Evolutionary conservation across 2,329 filamentous ascomycete genomes (phyloP).

Genomic region (Colletotrichum simmondsii): DNA sequence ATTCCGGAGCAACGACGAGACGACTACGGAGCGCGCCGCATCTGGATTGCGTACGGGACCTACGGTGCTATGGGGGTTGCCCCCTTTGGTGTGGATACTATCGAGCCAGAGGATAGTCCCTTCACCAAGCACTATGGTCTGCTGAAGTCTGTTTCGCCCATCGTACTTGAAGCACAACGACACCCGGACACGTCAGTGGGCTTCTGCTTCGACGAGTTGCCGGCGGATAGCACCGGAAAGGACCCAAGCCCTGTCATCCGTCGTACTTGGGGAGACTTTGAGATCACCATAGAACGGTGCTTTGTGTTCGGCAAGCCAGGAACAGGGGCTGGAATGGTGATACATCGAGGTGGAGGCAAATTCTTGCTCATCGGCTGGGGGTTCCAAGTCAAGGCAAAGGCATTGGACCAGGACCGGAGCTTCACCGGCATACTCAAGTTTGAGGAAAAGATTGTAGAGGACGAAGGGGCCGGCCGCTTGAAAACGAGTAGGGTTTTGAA

Average conservation of each 20-base stretch:
- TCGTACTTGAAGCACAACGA: not conserved
- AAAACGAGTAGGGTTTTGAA: slow-evolving; percentile 42
- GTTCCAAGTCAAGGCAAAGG: not conserved
- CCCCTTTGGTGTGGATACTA: slow-evolving; percentile 50
- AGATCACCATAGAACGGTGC: slow-evolving; percentile 46
- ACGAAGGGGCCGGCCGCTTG: slow-evolving; percentile 33
- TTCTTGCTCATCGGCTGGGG: not conserved
- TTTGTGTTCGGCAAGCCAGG: slow-evolving; percentile 52
- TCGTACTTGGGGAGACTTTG: slow-evolving; percentile 42
- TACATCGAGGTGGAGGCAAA: slow-evolving; percentile 44
- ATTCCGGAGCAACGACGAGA: slow-evolving; percentile 63
- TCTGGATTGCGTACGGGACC: slow-evolving; percentile 53
- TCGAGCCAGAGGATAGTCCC: not conserved
- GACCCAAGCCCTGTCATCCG: slow-evolving; percentile 34
- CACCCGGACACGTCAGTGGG: not conserved
- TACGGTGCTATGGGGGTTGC: slow-evolving; percentile 49
- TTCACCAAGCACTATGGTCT: not conserved
- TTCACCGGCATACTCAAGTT: slow-evolving; percentile 42
- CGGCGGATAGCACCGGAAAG: slow-evolving; percentile 13
- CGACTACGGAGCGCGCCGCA: slow-evolving; percentile 52
- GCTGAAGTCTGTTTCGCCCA: not conserved
- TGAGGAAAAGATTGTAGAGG: slow-evolving; percentile 47
- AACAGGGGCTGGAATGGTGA: slow-evolving; percentile 49
- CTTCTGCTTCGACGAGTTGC: slow-evolving; percentile 48
- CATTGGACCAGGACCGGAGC: not conserved